Percentiles rank a stretch among this genome's conserved stretches.
phyloP scores from a whole-genome alignment of 345 rosid species.

The Passiflora organensis region DNA sequence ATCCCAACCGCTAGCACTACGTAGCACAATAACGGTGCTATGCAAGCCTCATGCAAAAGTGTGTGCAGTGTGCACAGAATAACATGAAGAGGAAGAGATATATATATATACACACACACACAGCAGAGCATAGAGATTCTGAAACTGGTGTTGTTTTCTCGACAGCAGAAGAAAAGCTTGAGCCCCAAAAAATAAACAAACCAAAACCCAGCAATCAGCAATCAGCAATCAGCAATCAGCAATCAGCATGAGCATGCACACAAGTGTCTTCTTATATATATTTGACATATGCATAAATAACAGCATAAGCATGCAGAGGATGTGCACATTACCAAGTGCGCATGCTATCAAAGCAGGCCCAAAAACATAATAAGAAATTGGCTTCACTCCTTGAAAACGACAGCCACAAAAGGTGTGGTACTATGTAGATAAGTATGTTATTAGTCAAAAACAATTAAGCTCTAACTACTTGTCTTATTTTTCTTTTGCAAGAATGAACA shows the following conservation, averaged over 20 bases:
- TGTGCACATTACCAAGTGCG: constrained; percentile 28
- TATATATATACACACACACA: too few species aligned
- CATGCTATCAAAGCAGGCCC: constrained; percentile 24
- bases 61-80: too few species aligned
- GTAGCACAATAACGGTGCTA: neutral
- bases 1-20: too few species aligned
- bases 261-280: too few species aligned
- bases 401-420: constrained; percentile 7
- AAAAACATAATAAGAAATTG: neutral
- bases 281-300: neutral
- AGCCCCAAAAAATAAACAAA: neutral
- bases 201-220: neutral
- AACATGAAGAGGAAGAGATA: neutral
- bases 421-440: too few species aligned
- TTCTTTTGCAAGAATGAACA: too few species aligned
- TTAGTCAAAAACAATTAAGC: neutral
- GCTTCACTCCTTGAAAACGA: constrained; percentile 13
- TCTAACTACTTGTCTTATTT: neutral
- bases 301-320: constrained; percentile 12
- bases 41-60: neutral
- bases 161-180: neutral
- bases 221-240: too few species aligned
- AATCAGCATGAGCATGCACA: neutral
- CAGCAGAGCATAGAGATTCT: neutral
- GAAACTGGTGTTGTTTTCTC: neutral